Conservation (phyloP, 768 basidiomycete genomes). For the Suillus clintonianus region DNA sequence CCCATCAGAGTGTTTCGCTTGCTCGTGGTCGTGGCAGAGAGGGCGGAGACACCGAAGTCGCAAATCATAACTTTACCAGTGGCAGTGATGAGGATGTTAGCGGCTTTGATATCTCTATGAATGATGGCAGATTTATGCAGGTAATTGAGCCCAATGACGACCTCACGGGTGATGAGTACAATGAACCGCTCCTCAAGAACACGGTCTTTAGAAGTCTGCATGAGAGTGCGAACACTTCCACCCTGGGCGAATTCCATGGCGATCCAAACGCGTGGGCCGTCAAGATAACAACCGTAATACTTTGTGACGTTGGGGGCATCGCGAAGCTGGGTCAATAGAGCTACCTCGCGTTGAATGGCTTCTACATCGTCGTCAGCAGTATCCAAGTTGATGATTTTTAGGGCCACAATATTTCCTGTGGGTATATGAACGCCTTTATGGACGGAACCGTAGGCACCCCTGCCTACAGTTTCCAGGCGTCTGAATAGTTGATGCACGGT, state of each 20-base stretch:
- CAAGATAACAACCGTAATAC: slow-evolving; percentile 95
- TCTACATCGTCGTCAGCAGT: slow-evolving; percentile 94
- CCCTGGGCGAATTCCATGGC: slow-evolving; percentile 98
- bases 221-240: slow-evolving; percentile 89
- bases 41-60: slow-evolving; percentile 97
- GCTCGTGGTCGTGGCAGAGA: slow-evolving; percentile 79
- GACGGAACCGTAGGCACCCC: slow-evolving; percentile 95
- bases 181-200: slow-evolving; percentile 89
- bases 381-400: slow-evolving; percentile 99
- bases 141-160: slow-evolving; percentile 82
- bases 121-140: slow-evolving; percentile 94
- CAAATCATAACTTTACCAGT: slow-evolving; percentile 92
- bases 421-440: slow-evolving; percentile 86
- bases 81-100: slow-evolving; percentile 90
- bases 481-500: slow-evolving; percentile 80
- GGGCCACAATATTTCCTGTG: slow-evolving; percentile 86
- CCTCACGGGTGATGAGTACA: slow-evolving; percentile 85
- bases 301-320: slow-evolving; percentile 90
- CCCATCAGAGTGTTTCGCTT: slow-evolving; percentile 97
- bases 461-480: slow-evolving; percentile 90
- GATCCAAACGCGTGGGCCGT: slow-evolving; percentile 97
- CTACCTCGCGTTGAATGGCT: slow-evolving; percentile 96
- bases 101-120: slow-evolving; percentile 97
- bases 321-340: slow-evolving; percentile 85
- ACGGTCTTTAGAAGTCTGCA: slow-evolving; percentile 79